Evolutionary conservation across 1,139 yeast species (phyloP).

Genomic region (Candida pseudoviswanathii): DNA sequence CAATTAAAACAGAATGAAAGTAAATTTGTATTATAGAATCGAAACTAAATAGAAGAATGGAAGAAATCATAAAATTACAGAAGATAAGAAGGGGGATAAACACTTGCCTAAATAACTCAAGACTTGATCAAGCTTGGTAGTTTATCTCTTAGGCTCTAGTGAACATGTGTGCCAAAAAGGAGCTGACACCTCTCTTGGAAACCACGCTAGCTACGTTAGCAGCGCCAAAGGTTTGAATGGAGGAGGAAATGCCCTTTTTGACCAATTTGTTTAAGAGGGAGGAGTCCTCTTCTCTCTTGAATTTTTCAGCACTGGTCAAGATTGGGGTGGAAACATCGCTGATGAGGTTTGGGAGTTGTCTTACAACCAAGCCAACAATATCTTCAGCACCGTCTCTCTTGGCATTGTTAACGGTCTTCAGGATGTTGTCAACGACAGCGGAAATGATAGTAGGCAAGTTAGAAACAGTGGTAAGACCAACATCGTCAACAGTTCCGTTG

Average conservation of each 20-base stretch:
- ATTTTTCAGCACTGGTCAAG: neutral
- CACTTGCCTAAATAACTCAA: neutral
- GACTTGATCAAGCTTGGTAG: slow-evolving; percentile 4
- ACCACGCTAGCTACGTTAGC: slow-evolving; percentile 3
- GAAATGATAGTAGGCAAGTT: neutral
- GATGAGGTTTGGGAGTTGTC: slow-evolving; percentile 1
- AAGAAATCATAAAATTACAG: neutral
- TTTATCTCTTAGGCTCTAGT: neutral
- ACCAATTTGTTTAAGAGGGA: neutral
- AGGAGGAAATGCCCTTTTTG: slow-evolving; percentile 1
- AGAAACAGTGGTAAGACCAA: neutral
- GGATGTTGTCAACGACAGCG: neutral
- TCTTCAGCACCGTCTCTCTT: slow-evolving; percentile 4
- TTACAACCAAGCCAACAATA: neutral
- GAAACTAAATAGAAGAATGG: neutral
- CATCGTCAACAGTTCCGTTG: neutral
- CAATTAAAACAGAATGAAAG: neutral
- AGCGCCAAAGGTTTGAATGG: slow-evolving; percentile 3
- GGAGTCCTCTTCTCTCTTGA: slow-evolving; percentile 1
- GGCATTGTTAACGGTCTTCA: neutral
- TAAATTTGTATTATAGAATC: neutral
- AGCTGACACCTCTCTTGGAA: slow-evolving; percentile 4
- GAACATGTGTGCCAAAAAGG: neutral
- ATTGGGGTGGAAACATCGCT: neutral
- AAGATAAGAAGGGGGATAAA: neutral